Conservation (phyloP, 2,329 filamentous ascomycete genomes). For the Anisogramma anomala region DNA sequence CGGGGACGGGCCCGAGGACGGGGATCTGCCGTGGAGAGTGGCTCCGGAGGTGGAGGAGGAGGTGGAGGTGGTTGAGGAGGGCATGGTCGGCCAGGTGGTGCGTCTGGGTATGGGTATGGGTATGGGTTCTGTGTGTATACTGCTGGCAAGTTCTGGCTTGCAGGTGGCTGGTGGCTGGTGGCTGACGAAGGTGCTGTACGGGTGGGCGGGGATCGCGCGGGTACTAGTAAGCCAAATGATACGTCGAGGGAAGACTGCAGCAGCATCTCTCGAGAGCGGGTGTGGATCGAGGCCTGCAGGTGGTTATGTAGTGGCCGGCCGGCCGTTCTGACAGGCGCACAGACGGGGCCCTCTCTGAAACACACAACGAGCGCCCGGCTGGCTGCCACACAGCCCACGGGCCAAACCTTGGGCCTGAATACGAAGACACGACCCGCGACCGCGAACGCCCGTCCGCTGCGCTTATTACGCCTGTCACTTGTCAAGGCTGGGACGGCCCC, state of each 20-base stretch:
- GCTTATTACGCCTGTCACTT: no score
- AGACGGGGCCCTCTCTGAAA: slow-evolving; percentile 11
- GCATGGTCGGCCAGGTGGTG: no score
- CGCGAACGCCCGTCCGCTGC: no score
- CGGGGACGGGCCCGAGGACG: slow-evolving; percentile 4
- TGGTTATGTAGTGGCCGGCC: slow-evolving; percentile 6
- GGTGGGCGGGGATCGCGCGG: background rate
- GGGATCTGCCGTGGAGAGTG: no score
- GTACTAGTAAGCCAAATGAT: no score
- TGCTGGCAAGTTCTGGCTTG: background rate
- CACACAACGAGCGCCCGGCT: slow-evolving; percentile 6
- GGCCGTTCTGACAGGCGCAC: slow-evolving; percentile 7
- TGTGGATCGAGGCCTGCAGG: slow-evolving; percentile 6
- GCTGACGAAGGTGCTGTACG: background rate
- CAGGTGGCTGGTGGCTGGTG: background rate
- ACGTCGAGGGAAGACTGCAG: no score
- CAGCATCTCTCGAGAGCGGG: no score
- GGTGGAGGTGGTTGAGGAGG: slow-evolving; percentile 11
- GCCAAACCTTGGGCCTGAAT: no score
- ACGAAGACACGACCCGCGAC: no score
- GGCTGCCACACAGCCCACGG: no score
- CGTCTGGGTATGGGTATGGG: background rate
- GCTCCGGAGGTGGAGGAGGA: slow-evolving; percentile 10
- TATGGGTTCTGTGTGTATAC: background rate
- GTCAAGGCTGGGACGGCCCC: no score